These are phyloP conservation scores for Malania oleifera DNA, from an alignment of 164 flowering plant genomes.

Conservation along the genomic window DNA sequence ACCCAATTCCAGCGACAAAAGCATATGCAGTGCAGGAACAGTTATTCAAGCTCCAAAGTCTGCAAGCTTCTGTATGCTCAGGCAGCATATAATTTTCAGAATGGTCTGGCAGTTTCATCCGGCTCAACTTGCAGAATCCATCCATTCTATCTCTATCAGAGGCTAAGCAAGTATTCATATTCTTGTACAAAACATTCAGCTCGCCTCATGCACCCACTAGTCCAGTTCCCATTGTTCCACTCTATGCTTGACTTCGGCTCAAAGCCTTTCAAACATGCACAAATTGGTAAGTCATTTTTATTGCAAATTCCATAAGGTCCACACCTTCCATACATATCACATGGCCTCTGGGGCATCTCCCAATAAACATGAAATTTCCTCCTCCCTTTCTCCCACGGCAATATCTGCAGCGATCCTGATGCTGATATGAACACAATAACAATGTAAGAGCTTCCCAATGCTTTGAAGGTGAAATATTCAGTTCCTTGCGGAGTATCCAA, in stretches of 20 bases:
- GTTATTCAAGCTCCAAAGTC: constrained; percentile 11
- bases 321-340: constrained; percentile 27
- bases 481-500: constrained; percentile 3
- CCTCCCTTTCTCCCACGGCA: neutral
- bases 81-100: neutral
- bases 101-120: constrained; percentile 22
- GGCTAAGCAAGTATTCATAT: neutral
- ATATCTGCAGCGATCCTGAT: neutral
- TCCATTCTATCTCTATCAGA: neutral
- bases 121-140: constrained; percentile 12
- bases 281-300: neutral
- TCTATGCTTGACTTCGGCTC: constrained; percentile 15
- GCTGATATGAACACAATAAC: neutral
- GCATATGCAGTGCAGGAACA: constrained; percentile 23
- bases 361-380: neutral
- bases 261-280: constrained; percentile 23
- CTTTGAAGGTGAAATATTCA: neutral
- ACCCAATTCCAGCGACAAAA: too few species aligned
- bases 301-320: constrained; percentile 21
- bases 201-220: constrained; percentile 18
- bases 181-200: constrained; percentile 8
- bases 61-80: neutral
- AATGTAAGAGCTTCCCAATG: neutral
- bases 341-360: constrained; percentile 1
- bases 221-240: constrained; percentile 21